A percentile compares a stretch with the other conserved stretches of the same genome.
phyloP scores from a whole-genome alignment of 2,329 filamentous ascomycete genomes.

The Cucurbitaria berberidis region DNA sequence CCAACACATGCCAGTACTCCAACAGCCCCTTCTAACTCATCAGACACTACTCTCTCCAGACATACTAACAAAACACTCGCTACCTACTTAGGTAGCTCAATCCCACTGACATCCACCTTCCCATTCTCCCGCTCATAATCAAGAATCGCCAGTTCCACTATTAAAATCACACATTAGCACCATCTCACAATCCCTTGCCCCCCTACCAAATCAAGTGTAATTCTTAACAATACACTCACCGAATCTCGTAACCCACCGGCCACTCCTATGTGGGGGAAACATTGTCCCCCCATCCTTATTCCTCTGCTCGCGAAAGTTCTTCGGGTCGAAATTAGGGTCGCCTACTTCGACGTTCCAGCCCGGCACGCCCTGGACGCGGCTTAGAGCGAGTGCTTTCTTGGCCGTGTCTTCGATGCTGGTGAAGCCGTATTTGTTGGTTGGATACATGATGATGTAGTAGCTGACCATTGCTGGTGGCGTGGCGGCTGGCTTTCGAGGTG shows the following conservation, averaged over 20 bases:
- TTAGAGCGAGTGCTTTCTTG: neutral
- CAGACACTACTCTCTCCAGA: too few relatives aligned
- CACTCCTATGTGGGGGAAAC: too few relatives aligned
- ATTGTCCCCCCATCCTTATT: neutral
- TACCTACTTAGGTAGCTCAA: too few relatives aligned
- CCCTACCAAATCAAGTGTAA: too few relatives aligned
- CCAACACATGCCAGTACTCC: too few relatives aligned
- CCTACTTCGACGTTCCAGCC: neutral
- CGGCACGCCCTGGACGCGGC: neutral
- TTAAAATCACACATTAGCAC: too few relatives aligned
- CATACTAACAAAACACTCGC: too few relatives aligned
- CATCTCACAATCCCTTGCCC: too few relatives aligned
- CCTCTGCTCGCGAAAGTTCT: too few relatives aligned
- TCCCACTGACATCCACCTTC: too few relatives aligned
- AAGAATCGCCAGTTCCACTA: neutral
- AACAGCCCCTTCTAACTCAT: too few relatives aligned
- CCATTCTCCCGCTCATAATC: neutral
- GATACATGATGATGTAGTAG: neutral
- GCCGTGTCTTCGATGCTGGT: neutral
- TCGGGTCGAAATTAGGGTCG: neutral
- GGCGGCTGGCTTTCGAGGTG: too few relatives aligned
- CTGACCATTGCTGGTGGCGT: neutral
- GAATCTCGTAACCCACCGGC: neutral
- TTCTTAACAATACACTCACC: neutral
- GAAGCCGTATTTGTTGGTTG: neutral